Percentiles rank a stretch among this genome's conserved stretches.
These are phyloP conservation scores for Hysterangium stoloniferum DNA, from an alignment of 768 basidiomycete genomes.

Conservation along the genomic window DNA sequence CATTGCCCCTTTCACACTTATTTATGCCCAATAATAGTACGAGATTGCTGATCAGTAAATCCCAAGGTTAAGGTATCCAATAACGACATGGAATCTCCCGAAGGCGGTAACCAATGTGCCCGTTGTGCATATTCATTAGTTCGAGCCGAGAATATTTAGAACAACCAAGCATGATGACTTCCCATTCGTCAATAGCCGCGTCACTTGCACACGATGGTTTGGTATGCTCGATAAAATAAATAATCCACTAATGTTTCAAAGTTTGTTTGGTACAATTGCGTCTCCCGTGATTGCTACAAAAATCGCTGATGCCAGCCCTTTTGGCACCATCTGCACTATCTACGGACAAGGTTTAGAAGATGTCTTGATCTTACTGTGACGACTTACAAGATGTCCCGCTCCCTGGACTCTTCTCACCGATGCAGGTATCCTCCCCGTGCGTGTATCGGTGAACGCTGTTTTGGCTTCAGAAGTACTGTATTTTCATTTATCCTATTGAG, in stretches of 20 bases:
- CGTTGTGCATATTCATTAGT: too few species aligned
- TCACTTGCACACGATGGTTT: too few species aligned
- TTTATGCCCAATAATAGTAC: too few species aligned
- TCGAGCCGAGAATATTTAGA: too few species aligned
- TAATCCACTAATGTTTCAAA: conserved; percentile 1
- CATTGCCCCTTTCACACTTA: too few species aligned
- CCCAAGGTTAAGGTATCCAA: too few species aligned
- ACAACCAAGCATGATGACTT: too few species aligned
- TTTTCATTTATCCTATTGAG: neutral
- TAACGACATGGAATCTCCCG: too few species aligned
- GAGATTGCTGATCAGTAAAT: too few species aligned
- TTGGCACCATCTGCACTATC: conserved; percentile 12
- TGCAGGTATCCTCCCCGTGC: conserved; percentile 32
- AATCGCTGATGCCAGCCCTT: conserved; percentile 1
- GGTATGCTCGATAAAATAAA: neutral
- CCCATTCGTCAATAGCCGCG: too few species aligned
- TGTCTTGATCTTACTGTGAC: neutral
- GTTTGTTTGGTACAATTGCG: neutral
- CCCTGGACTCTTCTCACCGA: conserved; percentile 31
- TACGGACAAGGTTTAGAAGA: neutral
- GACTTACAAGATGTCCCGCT: conserved; percentile 36
- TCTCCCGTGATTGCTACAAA: neutral
- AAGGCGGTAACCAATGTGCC: too few species aligned
- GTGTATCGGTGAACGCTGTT: conserved; percentile 28
- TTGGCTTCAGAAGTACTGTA: conserved; percentile 18